A percentile compares a stretch with the other conserved stretches of the same genome.
These are phyloP conservation scores for Bryopsis sp. DNA, from an alignment of 139 green algal genomes.

Conservation along the genomic window DNA sequence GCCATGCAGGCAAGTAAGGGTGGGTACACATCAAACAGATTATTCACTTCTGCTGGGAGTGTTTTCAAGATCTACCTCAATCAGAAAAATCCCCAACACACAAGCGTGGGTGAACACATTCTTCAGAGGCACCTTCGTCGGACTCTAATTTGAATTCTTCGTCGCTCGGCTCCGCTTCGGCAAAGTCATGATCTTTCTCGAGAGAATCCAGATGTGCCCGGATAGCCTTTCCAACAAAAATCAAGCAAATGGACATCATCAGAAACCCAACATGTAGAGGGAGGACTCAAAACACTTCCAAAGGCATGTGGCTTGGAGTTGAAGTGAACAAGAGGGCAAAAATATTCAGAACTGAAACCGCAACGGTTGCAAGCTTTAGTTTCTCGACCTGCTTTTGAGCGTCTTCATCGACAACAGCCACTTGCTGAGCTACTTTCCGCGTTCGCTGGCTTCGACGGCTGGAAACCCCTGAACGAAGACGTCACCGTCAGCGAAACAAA, in stretches of 20 bases:
- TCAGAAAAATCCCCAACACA: background rate
- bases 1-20: too few species aligned
- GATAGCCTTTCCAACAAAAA: background rate
- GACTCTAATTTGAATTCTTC: slow-evolving; percentile 4
- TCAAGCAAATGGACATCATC: too few species aligned
- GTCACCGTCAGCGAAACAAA: too few species aligned
- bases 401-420: slow-evolving; percentile 11
- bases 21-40: background rate
- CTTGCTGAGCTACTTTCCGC: slow-evolving; percentile 6
- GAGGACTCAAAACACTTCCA: too few species aligned
- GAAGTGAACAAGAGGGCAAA: background rate
- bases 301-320: too few species aligned
- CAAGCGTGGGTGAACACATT: background rate
- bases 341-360: background rate
- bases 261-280: too few species aligned
- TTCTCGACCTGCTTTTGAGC: background rate
- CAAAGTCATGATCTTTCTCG: slow-evolving; percentile 1
- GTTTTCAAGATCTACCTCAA: slow-evolving; percentile 10
- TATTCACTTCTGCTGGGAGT: background rate
- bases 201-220: slow-evolving; percentile 13
- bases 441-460: slow-evolving; percentile 6
- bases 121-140: background rate
- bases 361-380: too few species aligned
- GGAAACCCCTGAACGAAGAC: too few species aligned
- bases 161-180: background rate